Evolutionary conservation across 2,329 filamentous ascomycete genomes (phyloP).

Genomic region (Ophiostoma populinum): DNA sequence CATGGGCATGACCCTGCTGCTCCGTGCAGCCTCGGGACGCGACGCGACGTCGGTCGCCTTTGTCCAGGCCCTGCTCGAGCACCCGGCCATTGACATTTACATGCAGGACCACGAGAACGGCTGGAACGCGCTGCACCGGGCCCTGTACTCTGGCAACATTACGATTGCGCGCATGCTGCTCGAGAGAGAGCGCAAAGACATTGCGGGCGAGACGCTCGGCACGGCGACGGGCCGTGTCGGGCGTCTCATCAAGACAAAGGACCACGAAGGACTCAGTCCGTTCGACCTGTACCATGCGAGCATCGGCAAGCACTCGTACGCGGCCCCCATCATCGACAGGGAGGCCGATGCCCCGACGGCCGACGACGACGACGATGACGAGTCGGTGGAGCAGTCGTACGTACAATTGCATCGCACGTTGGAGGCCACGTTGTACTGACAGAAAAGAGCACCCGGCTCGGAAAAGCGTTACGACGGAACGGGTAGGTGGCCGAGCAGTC

Average conservation of each 20-base stretch:
- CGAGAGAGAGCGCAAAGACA: constrained; percentile 54
- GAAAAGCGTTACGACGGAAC: too few species aligned
- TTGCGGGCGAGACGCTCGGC: constrained; percentile 39
- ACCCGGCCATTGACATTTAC: constrained; percentile 73
- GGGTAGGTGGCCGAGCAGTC: too few species aligned
- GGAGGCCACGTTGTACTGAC: background rate
- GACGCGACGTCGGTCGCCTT: constrained; percentile 49
- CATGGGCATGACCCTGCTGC: constrained; percentile 63
- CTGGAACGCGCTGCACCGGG: constrained; percentile 88
- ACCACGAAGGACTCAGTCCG: constrained; percentile 84
- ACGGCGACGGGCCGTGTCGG: constrained; percentile 44
- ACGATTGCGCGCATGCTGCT: constrained; percentile 71
- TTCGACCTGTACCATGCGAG: constrained; percentile 86
- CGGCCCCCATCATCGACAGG: constrained; percentile 9
- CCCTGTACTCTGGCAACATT: constrained; percentile 78
- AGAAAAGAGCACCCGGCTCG: constrained; percentile 1
- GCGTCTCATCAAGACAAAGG: constrained; percentile 83
- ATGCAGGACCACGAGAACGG: constrained; percentile 79
- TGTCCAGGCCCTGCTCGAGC: constrained; percentile 61
- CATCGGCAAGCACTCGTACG: constrained; percentile 53
- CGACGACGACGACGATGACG: constrained; percentile 3
- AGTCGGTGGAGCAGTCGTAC: background rate
- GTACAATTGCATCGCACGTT: too few species aligned
- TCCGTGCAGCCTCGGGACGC: constrained; percentile 66
- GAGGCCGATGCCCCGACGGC: background rate